These are phyloP conservation scores for Fusarium irregulare DNA, from an alignment of 2,329 filamentous ascomycete genomes.

Conservation along the genomic window DNA sequence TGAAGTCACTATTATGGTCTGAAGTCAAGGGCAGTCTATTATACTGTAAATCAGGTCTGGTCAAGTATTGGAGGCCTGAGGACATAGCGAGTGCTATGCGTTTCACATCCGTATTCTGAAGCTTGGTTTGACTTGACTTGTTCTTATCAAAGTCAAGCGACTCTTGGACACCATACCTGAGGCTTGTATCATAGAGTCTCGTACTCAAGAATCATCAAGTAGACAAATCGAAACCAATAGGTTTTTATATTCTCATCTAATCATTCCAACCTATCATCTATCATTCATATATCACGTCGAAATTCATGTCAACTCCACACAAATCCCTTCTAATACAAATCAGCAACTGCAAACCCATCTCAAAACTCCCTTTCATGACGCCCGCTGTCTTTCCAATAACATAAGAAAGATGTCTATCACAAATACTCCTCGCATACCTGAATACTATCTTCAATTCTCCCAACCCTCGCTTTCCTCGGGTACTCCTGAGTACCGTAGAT, in stretches of 20 bases:
- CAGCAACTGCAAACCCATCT: not conserved
- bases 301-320: not conserved
- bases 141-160: not conserved
- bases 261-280: not conserved
- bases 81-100: not conserved
- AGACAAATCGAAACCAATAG: too few species aligned
- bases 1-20: not conserved
- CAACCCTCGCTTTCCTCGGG: not conserved
- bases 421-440: not conserved
- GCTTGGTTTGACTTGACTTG: not conserved
- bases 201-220: not conserved
- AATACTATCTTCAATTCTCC: not conserved
- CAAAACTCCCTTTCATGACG: not conserved
- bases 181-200: not conserved
- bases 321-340: not conserved
- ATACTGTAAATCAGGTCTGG: fast-evolving
- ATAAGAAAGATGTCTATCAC: not conserved
- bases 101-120: not conserved
- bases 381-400: not conserved
- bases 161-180: not conserved
- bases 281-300: not conserved
- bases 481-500: not conserved
- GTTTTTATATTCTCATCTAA: not conserved
- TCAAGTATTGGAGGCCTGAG: not conserved
- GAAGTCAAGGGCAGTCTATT: not conserved